Base-by-base conservation (phyloP, 352 stramenopile genomes). In the Poterioochromonas sp. region DNA sequence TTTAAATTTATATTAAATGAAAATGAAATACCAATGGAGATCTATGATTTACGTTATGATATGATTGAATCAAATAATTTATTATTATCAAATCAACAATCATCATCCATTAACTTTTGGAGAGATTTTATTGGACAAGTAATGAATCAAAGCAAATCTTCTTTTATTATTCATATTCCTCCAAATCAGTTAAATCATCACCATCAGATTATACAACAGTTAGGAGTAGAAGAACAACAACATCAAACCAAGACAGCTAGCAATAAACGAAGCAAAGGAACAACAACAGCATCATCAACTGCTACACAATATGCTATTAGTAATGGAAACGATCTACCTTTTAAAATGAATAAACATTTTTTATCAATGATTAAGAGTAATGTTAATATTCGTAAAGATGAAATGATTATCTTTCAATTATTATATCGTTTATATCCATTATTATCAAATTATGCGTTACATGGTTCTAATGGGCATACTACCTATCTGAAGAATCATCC, bases 1-100 rank as follows among this genome's bases (percentile, higher is more conserved):
- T 71, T 44, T 29, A 71, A 71, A 29, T 15, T 71, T 3, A 35
- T 71, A 43, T 43, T 71, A 2, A 29, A 71, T 43, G 62, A 71
- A 44, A 71, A 44, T 29, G 62, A 71, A 29, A 5, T 71, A 8
- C 62, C 62, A 26, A n/a, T 71, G 11, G 29, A 71, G 3, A 41
- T 71, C 12, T 71, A 32, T 47, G 62, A 71, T 47, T 35, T 71
- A 29, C 15, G 34, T n/a, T 43, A 32, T 29, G 62, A 71, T 71
- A 1, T 3, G 3, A 11, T n/a, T 47, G 62, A 71, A 71, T 26
- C 8, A 15, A 40, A 71, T 29, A 47, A 47, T 47, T 29, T 71
- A 29, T 44, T 71, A 47, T 29, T n/a, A 58, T 26, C 15, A 58
- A 15, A 26, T 26, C 47, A 26, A 58, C 47, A 26, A 58, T 26